Conservation (phyloP, 768 basidiomycete genomes). For the Ramaria sp. region DNA sequence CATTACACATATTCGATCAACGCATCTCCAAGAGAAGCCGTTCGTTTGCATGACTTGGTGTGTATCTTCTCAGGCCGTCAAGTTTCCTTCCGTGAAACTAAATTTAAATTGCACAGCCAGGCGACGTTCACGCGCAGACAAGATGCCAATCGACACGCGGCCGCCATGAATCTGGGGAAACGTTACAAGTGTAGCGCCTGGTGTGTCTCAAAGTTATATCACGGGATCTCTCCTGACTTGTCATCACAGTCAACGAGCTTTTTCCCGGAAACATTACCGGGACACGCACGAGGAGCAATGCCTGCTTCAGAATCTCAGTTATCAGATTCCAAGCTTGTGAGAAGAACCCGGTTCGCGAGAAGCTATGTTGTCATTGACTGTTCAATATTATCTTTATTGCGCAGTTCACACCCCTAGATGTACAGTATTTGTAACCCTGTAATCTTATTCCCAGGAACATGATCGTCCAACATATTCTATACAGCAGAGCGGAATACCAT, state of each 20-base stretch:
- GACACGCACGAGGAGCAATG: constrained; percentile 5
- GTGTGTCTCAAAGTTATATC: neutral
- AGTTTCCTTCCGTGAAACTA: neutral
- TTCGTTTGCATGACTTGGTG: constrained; percentile 4
- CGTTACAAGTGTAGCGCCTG: constrained; percentile 7
- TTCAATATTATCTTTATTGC: too few species aligned
- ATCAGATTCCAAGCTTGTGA: neutral
- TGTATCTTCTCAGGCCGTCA: neutral
- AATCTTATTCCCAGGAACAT: too few species aligned
- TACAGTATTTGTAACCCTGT: too few species aligned
- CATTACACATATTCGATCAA: constrained; percentile 5
- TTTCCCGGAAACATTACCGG: constrained; percentile 1
- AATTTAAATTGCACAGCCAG: neutral
- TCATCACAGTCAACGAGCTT: neutral
- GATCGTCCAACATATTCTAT: too few species aligned
- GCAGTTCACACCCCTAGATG: too few species aligned
- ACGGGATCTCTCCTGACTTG: neutral
- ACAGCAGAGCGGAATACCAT: too few species aligned
- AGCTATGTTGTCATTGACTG: too few species aligned
- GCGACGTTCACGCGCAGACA: constrained; percentile 4
- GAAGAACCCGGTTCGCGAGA: neutral
- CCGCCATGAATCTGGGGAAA: neutral
- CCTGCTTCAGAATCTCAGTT: neutral
- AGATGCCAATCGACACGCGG: constrained; percentile 5
- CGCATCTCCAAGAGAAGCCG: constrained; percentile 6